Base-by-base conservation (phyloP, 2,329 filamentous ascomycete genomes). In the Zymoseptoria pseudotritici region DNA sequence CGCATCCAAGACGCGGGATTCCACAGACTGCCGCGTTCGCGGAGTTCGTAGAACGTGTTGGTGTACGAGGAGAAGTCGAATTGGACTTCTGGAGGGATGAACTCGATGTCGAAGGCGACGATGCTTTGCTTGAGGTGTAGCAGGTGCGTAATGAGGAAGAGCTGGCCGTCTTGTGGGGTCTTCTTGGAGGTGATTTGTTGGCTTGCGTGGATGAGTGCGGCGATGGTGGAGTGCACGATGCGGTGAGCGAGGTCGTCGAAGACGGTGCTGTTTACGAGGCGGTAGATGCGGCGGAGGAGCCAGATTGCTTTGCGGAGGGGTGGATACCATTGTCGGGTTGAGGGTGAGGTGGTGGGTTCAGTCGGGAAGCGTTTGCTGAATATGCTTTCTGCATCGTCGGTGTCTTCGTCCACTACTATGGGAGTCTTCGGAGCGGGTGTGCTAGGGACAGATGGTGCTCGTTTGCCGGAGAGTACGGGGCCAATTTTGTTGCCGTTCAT, bases 101-200 rank as follows among this genome's bases (percentile, higher is more conserved):
- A 88, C 71, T 88, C 92, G 66, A 99, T 97, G 76, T 99, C 94
- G 63, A 99, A 91, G 9, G 92, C 92, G 24, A 99, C 86, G 56
- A 99, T 89, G 72, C 97, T 90, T 72, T 97, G 95, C 75, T 97
- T 97, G 56, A 99, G 83, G 55, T 97, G 87, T 55, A 99, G 87
- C 1, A 99, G 82, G 72, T 99, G 96, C 68, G 93, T 94, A 68
- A 99, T 87, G 70, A 97, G 86, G 75, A 99, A 99, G 4, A 99
- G 82, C 66, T 96, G 89, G 0, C 89, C 84, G 71, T 97, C 91
- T 6, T 87, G 82, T 1, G 83, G 82, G 72, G 78, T 78, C n/a
- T 82, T 79, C 58, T 84, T 85, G 42, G 82, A 82, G 58, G 85
- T 83, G 66, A 96, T 87, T 54, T 70, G 71, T 7, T 71, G 63